A percentile compares a stretch with the other conserved stretches of the same genome.
Conservation (phyloP, 2,329 filamentous ascomycete genomes). For the Cordyceps fumosorosea region DNA sequence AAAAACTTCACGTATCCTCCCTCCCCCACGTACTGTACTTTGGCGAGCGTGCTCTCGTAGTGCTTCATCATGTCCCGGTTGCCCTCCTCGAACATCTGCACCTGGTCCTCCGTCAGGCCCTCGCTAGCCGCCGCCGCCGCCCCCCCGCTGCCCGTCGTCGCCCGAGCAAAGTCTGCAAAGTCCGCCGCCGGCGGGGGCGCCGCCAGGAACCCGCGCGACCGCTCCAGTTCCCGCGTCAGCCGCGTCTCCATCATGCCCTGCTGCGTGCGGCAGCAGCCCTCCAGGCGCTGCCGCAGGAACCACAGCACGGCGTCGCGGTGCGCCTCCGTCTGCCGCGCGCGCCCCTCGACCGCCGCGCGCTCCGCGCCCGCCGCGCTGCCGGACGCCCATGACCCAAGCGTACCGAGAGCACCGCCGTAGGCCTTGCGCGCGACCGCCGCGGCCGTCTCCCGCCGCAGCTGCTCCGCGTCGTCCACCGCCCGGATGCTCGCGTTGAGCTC, state of each 20-base stretch:
- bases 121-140: slow-evolving; percentile 25
- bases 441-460: slow-evolving; percentile 71
- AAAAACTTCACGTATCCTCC: slow-evolving; percentile 1
- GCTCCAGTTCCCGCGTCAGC: slow-evolving; percentile 78
- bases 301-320: slow-evolving; percentile 80
- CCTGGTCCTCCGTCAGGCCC: slow-evolving; percentile 72
- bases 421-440: slow-evolving; percentile 65
- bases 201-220: slow-evolving; percentile 70
- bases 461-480: slow-evolving; percentile 73
- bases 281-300: slow-evolving; percentile 69
- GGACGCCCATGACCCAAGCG: slow-evolving; percentile 61
- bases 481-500: slow-evolving; percentile 78
- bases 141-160: slow-evolving; percentile 9
- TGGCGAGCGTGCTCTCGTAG: slow-evolving; percentile 88
- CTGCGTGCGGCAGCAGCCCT: slow-evolving; percentile 71
- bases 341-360: slow-evolving; percentile 66
- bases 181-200: slow-evolving; percentile 26
- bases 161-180: slow-evolving; percentile 26
- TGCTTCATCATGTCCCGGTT: slow-evolving; percentile 90
- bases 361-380: slow-evolving; percentile 43
- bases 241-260: slow-evolving; percentile 89
- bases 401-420: slow-evolving; percentile 57
- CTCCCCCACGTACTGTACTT: slow-evolving; percentile 67
- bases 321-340: slow-evolving; percentile 56
- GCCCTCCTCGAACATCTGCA: slow-evolving; percentile 88